Evolutionary conservation across 2,329 filamentous ascomycete genomes (phyloP).

Genomic region (Nemania serpens): DNA sequence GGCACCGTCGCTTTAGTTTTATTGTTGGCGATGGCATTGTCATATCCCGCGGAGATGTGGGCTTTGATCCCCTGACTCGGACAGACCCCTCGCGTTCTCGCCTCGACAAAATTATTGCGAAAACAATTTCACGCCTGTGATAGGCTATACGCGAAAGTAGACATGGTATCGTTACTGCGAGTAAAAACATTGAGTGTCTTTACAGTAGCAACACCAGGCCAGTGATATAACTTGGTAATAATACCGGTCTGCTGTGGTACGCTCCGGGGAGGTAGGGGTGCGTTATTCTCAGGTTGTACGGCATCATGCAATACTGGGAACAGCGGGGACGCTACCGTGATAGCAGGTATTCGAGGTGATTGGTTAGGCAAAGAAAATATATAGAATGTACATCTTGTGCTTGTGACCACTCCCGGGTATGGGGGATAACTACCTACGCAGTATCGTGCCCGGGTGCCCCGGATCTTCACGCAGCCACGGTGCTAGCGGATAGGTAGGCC

Average conservation of each 20-base stretch:
- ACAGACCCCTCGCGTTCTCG: no score
- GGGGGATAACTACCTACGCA: background rate
- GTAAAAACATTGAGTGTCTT: no score
- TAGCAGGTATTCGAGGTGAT: background rate
- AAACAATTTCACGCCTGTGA: no score
- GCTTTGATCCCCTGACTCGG: no score
- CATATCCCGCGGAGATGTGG: no score
- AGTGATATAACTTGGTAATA: background rate
- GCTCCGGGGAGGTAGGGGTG: background rate
- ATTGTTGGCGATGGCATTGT: no score
- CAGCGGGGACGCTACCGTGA: background rate
- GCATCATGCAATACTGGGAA: conserved; percentile 16
- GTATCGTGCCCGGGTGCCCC: background rate
- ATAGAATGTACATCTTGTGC: background rate
- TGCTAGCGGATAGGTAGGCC: conserved; percentile 3
- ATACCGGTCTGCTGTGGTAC: conserved; percentile 11
- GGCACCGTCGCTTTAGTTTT: no score
- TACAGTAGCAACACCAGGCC: no score
- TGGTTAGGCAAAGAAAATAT: background rate
- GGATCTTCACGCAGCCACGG: conserved; percentile 10
- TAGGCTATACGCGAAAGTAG: no score
- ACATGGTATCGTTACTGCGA: no score
- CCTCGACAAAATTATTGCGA: no score
- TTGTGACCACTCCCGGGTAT: background rate
- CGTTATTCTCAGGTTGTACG: conserved; percentile 3